These are phyloP conservation scores for Beauveria varroae DNA, from an alignment of 2,329 filamentous ascomycete genomes.

Conservation along the genomic window DNA sequence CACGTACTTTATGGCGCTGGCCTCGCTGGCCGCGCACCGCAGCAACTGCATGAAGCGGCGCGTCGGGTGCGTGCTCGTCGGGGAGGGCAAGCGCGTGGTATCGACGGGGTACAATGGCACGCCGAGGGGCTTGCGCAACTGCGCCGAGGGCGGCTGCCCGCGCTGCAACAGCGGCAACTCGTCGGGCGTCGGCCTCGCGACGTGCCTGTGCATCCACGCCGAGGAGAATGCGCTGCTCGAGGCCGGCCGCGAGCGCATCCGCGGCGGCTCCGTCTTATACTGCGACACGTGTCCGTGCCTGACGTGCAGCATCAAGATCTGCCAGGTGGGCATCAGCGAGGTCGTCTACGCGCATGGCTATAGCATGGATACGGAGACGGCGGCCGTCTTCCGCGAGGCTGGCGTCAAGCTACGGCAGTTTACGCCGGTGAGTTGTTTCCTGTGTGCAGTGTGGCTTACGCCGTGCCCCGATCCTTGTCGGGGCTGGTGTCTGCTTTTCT, in stretches of 20 bases:
- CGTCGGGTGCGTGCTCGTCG: constrained; percentile 87
- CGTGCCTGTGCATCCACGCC: constrained; percentile 93
- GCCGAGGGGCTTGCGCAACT: constrained; percentile 82
- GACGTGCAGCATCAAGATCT: constrained; percentile 98
- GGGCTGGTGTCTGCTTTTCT: not conserved
- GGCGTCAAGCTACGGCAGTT: constrained; percentile 85
- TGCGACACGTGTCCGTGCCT: constrained; percentile 95
- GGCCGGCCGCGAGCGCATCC: constrained; percentile 83
- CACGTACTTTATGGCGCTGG: constrained; percentile 96
- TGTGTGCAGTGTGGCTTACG: not conserved
- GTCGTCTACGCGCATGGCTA: constrained; percentile 93
- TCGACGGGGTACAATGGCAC: constrained; percentile 97
- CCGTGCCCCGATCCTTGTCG: not conserved
- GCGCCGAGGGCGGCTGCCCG: constrained; percentile 82
- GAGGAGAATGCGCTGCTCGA: constrained; percentile 96
- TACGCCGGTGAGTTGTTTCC: constrained; percentile 56
- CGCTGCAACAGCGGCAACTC: constrained; percentile 73
- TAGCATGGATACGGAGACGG: constrained; percentile 84
- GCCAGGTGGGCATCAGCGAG: constrained; percentile 90
- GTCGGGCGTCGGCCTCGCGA: constrained; percentile 66
- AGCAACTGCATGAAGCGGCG: constrained; percentile 98
- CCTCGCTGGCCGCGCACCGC: constrained; percentile 79
- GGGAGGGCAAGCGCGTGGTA: constrained; percentile 73
- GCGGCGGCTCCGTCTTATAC: constrained; percentile 76
- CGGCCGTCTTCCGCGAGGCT: constrained; percentile 72